These are phyloP conservation scores for Phytopythium montanum DNA, from an alignment of 352 stramenopile species.

Conservation along the genomic window DNA sequence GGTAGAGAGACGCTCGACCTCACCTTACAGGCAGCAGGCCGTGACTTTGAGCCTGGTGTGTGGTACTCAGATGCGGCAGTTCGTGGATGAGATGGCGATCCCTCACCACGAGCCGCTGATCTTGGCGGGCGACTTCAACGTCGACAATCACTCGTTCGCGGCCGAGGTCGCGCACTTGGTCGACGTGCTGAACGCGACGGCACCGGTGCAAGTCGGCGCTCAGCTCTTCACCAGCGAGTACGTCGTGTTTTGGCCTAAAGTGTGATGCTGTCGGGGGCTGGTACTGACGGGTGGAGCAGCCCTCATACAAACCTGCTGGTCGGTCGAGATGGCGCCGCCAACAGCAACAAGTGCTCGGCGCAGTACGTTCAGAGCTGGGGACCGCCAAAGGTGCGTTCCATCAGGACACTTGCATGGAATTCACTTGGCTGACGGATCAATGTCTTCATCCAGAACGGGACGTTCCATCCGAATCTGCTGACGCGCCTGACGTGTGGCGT, in stretches of 20 bases:
- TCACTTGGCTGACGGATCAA: not conserved
- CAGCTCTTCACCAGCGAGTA: conserved; percentile 83
- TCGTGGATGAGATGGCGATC: conserved; percentile 60
- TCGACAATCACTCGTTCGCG: conserved; percentile 75
- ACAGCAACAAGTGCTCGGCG: conserved; percentile 62
- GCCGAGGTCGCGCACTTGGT: conserved; percentile 67
- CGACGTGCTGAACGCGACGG: conserved; percentile 42
- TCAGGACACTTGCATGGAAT: not conserved
- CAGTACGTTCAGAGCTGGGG: conserved; percentile 79
- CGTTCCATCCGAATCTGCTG: conserved; percentile 44
- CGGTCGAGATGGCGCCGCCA: conserved; percentile 71
- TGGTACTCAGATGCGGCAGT: conserved; percentile 41
- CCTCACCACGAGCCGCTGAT: conserved; percentile 71
- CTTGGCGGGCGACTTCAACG: conserved; percentile 83
- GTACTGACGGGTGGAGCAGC: conserved; percentile 16
- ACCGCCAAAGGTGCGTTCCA: conserved; percentile 15
- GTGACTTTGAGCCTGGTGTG: not conserved
- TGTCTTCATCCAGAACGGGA: conserved; percentile 30
- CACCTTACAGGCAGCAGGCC: no score
- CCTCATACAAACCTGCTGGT: conserved; percentile 77
- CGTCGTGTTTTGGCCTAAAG: conserved; percentile 7
- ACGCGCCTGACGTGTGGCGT: conserved; percentile 51
- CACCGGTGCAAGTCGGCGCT: conserved; percentile 41
- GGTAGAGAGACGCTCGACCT: conserved; percentile 14
- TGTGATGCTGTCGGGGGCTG: not conserved